phyloP scores from a whole-genome alignment of 2,329 filamentous ascomycete species.

The Ascochyta fabae region DNA sequence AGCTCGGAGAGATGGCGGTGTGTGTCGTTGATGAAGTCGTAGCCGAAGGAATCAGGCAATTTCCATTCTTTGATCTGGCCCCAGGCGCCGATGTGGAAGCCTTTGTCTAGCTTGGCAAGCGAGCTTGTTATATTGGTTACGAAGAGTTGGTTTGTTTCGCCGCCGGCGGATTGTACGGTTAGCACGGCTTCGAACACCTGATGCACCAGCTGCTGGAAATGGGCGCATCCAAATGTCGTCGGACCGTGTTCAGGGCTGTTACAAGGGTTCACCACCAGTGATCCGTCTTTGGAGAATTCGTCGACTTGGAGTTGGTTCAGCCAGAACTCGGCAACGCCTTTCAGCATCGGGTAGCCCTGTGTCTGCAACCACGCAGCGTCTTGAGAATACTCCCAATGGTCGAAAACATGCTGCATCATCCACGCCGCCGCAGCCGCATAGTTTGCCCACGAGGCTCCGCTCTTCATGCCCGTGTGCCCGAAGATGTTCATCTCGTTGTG shows the following conservation, averaged over 20 bases:
- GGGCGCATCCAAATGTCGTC: conserved; percentile 60
- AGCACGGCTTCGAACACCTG: conserved; percentile 47
- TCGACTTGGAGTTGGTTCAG: conserved; percentile 61
- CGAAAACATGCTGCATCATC: conserved; percentile 67
- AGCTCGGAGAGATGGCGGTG: conserved; percentile 64
- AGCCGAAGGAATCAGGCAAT: conserved; percentile 47
- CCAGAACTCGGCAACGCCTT: conserved; percentile 63
- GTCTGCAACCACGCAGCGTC: conserved; percentile 54
- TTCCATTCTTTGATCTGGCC: conserved; percentile 61
- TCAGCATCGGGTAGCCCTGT: conserved; percentile 61
- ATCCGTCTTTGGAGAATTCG: conserved; percentile 57
- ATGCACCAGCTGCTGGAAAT: conserved; percentile 60
- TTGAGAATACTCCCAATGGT: conserved; percentile 62
- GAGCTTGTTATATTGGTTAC: conserved; percentile 48
- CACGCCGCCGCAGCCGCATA: conserved; percentile 60
- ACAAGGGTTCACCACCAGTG: conserved; percentile 64
- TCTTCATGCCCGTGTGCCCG: conserved; percentile 61
- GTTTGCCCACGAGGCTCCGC: conserved; percentile 52
- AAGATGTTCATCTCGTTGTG: conserved; percentile 67
- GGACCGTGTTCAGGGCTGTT: conserved; percentile 64
- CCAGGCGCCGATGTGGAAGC: conserved; percentile 56
- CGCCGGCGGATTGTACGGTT: conserved; percentile 10
- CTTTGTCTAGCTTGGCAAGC: conserved; percentile 58
- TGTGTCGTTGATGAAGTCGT: conserved; percentile 53
- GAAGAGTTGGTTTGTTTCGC: conserved; percentile 43